Conservation (phyloP, 495 filamentous ascomycete genomes). For the Sordaria brevicollis region DNA sequence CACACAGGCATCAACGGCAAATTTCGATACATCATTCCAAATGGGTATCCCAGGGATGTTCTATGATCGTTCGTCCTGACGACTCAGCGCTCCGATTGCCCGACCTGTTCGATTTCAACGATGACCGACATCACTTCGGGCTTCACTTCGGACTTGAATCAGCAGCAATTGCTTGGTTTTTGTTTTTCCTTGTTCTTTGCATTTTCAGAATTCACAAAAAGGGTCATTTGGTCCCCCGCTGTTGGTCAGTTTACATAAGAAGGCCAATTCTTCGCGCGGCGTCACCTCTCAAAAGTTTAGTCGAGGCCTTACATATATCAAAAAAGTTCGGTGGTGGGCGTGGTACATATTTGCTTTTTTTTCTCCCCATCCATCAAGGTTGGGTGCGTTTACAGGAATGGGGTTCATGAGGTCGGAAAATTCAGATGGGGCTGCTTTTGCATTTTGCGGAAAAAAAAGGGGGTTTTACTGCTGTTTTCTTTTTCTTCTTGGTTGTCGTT, state of each 20-base stretch:
- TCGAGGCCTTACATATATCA: background rate
- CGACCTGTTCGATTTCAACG: background rate
- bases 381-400: constrained; percentile 2
- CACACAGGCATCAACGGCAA: background rate
- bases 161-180: background rate
- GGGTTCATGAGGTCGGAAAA: constrained; percentile 17
- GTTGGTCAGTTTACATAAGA: background rate
- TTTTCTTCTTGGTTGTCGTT: background rate
- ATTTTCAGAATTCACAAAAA: constrained; percentile 3
- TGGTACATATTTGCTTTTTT: constrained; percentile 18
- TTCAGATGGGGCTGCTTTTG: constrained; percentile 4
- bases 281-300: background rate
- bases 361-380: constrained; percentile 1
- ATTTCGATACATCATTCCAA: background rate
- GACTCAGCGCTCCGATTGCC: background rate
- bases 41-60: background rate
- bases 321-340: constrained; percentile 17
- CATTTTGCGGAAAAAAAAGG: constrained; percentile 11
- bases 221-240: constrained; percentile 2
- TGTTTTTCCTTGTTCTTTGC: background rate
- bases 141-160: background rate
- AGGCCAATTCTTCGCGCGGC: background rate
- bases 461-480: constrained; percentile 7
- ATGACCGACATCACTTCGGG: background rate
- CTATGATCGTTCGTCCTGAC: background rate